Conservation (phyloP, 2,329 filamentous ascomycete genomes). For the Teratosphaeria nubilosa region DNA sequence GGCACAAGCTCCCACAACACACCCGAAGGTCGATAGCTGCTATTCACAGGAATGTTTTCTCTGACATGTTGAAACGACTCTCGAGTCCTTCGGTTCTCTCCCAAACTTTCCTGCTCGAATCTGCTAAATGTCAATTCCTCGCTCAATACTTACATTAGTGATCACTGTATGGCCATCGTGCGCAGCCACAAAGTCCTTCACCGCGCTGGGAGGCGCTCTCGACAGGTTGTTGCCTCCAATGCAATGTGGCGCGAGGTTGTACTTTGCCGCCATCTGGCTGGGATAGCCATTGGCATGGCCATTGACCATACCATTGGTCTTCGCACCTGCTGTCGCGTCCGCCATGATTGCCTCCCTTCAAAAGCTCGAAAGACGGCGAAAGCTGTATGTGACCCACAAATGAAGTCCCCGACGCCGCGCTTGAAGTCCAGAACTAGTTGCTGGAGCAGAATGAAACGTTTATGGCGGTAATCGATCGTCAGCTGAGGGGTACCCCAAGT, state of each 20-base stretch:
- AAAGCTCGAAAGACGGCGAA: background rate
- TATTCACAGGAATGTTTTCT: background rate
- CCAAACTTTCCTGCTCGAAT: background rate
- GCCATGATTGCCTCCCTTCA: conserved; percentile 18
- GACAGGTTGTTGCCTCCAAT: conserved; percentile 86
- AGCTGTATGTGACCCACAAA: background rate
- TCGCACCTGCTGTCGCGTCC: conserved; percentile 30
- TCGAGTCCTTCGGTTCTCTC: background rate
- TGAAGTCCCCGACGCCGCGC: background rate
- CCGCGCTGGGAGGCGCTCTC: conserved; percentile 69
- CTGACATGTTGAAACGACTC: background rate
- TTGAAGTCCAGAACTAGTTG: background rate
- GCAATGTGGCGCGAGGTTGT: conserved; percentile 82
- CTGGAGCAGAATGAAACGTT: background rate
- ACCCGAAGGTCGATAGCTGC: background rate
- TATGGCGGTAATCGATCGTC: background rate
- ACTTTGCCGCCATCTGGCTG: conserved; percentile 66
- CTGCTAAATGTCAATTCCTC: background rate
- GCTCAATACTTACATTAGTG: conserved; percentile 63
- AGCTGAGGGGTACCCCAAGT: background rate
- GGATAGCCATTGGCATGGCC: conserved; percentile 41
- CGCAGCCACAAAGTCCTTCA: conserved; percentile 90
- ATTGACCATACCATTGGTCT: conserved; percentile 24
- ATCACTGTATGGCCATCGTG: conserved; percentile 96
- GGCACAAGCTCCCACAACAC: background rate